Percentiles rank a stretch among this genome's conserved stretches.
Evolutionary conservation across 306 rosid genomes (phyloP).

Genomic region (Vigna radiata): DNA sequence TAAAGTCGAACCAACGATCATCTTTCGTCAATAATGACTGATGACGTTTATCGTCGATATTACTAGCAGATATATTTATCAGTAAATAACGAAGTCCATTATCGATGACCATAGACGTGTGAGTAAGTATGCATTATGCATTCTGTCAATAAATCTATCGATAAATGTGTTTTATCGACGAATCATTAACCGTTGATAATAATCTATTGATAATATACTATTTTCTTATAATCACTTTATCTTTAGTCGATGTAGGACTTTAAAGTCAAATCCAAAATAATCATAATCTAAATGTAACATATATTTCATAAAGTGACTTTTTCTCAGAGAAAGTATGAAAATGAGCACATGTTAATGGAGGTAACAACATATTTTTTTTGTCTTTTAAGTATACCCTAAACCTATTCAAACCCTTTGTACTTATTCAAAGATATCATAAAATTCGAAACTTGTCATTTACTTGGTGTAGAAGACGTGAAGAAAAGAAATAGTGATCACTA

Average conservation of each 20-base stretch:
- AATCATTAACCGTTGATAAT: too few species aligned
- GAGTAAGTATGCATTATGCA: too few species aligned
- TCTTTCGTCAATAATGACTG: too few species aligned
- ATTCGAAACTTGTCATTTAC: conserved; percentile 7
- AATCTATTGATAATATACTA: too few species aligned
- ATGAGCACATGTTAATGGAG: background rate
- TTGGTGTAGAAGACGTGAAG: background rate
- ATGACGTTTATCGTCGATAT: too few species aligned
- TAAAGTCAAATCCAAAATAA: background rate
- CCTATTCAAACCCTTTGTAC: background rate
- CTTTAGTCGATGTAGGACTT: too few species aligned
- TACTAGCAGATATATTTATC: accelerated
- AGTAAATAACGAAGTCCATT: too few species aligned
- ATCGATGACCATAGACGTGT: too few species aligned
- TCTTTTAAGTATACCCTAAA: background rate
- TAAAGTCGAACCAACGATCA: too few species aligned
- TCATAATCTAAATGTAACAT: background rate
- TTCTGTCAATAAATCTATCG: accelerated
- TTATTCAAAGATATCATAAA: background rate
- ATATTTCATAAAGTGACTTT: background rate
- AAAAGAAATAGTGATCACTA: background rate
- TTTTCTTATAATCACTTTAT: too few species aligned
- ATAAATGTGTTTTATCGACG: too few species aligned
- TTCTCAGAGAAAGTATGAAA: background rate
- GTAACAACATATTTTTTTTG: background rate